Conservation (phyloP, 257 asterid genomes). For the Nicotiana sylvestris region DNA sequence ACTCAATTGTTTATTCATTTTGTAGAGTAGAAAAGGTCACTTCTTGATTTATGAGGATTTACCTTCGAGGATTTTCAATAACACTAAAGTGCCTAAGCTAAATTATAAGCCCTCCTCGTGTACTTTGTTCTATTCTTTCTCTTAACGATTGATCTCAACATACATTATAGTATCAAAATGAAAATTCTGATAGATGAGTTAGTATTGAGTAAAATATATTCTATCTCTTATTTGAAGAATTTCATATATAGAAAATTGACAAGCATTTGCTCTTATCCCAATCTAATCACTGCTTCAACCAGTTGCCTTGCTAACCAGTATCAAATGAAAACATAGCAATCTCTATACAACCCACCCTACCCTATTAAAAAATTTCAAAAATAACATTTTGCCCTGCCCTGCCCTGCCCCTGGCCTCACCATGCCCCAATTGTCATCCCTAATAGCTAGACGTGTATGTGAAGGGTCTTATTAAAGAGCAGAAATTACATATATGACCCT, state of each 20-base stretch:
- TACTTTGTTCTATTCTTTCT: neutral
- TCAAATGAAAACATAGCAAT: too few relatives aligned
- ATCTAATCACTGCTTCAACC: too few relatives aligned
- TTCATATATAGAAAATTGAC: too few relatives aligned
- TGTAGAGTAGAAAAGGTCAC: neutral
- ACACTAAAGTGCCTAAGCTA: neutral
- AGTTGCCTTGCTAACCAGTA: too few relatives aligned
- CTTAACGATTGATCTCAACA: too few relatives aligned
- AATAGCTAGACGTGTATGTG: neutral
- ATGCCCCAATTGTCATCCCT: too few relatives aligned
- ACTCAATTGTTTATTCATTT: neutral
- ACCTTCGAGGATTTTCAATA: neutral
- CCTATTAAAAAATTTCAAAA: too few relatives aligned
- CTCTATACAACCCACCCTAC: too few relatives aligned
- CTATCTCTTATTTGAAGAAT: too few relatives aligned
- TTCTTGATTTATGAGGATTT: neutral
- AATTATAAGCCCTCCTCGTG: neutral
- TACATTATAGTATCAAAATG: neutral
- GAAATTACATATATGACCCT: neutral
- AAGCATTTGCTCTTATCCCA: too few relatives aligned
- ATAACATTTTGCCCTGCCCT: too few relatives aligned
- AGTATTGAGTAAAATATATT: neutral
- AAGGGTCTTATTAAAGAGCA: neutral
- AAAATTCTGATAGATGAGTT: neutral
- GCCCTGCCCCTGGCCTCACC: too few relatives aligned